Evolutionary conservation across 805 yeast species (phyloP), one percentile per base, ranked within the genome.

Genomic region (Jamesozyma spencerorum): DNA sequence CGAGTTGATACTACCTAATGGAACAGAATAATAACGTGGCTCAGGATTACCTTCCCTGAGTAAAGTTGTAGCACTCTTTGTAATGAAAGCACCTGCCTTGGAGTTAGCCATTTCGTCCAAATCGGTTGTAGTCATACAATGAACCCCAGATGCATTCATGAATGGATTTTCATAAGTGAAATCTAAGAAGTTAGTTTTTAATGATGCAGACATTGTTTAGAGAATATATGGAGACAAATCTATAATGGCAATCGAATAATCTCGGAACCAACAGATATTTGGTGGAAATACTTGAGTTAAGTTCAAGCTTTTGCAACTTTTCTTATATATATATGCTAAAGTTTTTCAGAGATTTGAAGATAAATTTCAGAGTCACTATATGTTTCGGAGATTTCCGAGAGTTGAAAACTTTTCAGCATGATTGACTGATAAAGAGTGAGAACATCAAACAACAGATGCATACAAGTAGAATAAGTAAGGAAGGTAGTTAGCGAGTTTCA

Each of bases 71-170:
- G 57, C 44, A 39, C 60, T 55, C 43, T 56, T 57, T 12, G 61
- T 57, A 14, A 57, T 55, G 38, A 50, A 54, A 13, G 55, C 50
- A 34, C 60, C 60, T 7, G 62, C 57, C 2, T 41, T 43, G 3
- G 57, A 53, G 27, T 38, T 29, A 24, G 49, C 51, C 34, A 55
- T 27, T 32, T 55, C 58, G 20, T 55, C 53, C 35, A 57, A 36
- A 35, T 56, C 61, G 12, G 44, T 34, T 5, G 44, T 46, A n/a
- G 49, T 47, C 60, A 56, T 53, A 42, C 61, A 57, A 43, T 56
- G 58, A 34, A 57, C 62, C 31, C 62, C 62, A 2, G 61, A 56
- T 2, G 62, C 61, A 30, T 57, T 57, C 60, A 56, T 56, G 18
- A 57, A 50, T 11, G 62, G 62, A 34, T 55, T 57, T 31, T 47